Evolutionary conservation across 495 filamentous ascomycete genomes (phyloP), one percentile per base, ranked within the genome.

Genomic region (Penicillium atrosanguineum): DNA sequence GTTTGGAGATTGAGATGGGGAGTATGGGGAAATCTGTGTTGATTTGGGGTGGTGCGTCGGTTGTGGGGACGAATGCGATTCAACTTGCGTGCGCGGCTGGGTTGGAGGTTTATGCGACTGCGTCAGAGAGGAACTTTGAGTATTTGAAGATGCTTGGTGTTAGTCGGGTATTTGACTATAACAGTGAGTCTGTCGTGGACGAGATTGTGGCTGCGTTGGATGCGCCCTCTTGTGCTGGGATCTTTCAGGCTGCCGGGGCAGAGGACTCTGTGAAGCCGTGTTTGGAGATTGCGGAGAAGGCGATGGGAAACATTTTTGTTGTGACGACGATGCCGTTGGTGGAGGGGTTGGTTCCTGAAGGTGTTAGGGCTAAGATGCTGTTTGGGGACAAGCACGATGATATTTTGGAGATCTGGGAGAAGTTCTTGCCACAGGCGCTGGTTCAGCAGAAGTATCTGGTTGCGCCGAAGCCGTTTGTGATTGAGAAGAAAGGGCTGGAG

Each of bases 51-150:
- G 89, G 87, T 26, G 86, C 83, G 4, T 89, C 88, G 12, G 87
- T 86, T 46, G 91, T 93, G 60, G 89, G 89, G 8, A 69, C 71
- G 57, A 75, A 74, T 44, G 81, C 79, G 0, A 83, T 87, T 47
- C 86, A 88, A 57, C 76, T 85, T 21, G 81, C 78, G 2, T 67
- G 69, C 3, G 76, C 79, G 1, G 72, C 83, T 0, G 85, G 85
- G 4, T 77, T 77, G 23, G 73, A 79, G 16, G 84, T 88, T 7
- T 60, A 85, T 39, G 68, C 79, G 0, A 84, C 81, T 0, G 71
- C 79, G 0, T 78, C 73, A 1, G 59, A 64, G 4, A 73, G 72
- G 57, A 87, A 87, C 65, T 73, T 78, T 45, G 75, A 71, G 1
- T 74, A 73, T 43, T 64, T 79, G 21, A 77, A 75, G 59, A 55